Conservation (phyloP, 768 basidiomycete species). For the Cystobasidium tubakii region DNA sequence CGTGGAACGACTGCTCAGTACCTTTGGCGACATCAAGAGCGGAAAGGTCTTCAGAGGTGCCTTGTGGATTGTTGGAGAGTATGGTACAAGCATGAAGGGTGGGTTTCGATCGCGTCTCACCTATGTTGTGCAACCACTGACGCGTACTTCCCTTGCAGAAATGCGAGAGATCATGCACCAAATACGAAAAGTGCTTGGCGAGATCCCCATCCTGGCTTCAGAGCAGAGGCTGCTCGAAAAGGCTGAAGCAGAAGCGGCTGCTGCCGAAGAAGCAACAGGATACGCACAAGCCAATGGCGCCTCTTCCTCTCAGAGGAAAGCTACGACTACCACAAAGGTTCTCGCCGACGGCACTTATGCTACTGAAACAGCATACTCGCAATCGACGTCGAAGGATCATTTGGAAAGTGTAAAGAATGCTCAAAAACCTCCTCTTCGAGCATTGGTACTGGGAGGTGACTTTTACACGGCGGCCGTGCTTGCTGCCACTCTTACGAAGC, state of each 20-base stretch:
- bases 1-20: constrained; percentile 72
- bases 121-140: background rate
- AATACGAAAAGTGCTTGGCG: constrained; percentile 78
- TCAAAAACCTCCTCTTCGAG: constrained; percentile 82
- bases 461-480: constrained; percentile 93
- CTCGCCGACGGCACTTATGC: constrained; percentile 96
- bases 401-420: constrained; percentile 79
- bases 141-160: constrained; percentile 50
- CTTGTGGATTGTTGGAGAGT: constrained; percentile 98
- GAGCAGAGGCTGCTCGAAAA: constrained; percentile 58
- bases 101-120: constrained; percentile 39
- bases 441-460: constrained; percentile 85
- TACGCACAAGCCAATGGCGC: constrained; percentile 38
- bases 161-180: constrained; percentile 70
- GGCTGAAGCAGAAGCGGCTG: constrained; percentile 58
- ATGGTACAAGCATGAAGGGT: constrained; percentile 59
- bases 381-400: constrained; percentile 50
- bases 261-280: constrained; percentile 51
- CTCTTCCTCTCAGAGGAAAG: constrained; percentile 47
- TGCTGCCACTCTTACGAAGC: constrained; percentile 81
- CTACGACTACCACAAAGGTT: constrained; percentile 61
- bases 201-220: constrained; percentile 91
- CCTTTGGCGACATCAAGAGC: constrained; percentile 80
- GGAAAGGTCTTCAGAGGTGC: constrained; percentile 95
- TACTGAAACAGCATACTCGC: constrained; percentile 81